Evolutionary conservation across 2,329 filamentous ascomycete species (phyloP), one percentile per base, ranked within the genome.

Genomic region (Coniosporium tulheliwenetii): DNA sequence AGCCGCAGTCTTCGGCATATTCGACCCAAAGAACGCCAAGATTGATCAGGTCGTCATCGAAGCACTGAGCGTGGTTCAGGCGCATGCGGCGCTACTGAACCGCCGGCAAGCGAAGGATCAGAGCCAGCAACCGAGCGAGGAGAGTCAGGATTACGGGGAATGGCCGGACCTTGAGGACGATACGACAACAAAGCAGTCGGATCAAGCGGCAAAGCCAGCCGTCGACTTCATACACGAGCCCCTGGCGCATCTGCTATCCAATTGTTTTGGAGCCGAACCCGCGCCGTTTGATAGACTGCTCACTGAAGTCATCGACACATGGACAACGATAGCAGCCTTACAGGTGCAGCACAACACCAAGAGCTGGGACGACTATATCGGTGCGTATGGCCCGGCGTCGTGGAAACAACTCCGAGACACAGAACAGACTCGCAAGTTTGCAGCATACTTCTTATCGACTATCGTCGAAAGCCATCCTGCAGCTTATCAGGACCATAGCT

Each of bases 121-220:
- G 19, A 48, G 48, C 5, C 58, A 63, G 35, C 40, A 47, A 14
- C 47, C 40, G 10, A 70, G 64, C 41, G 74, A 78, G 40, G 76
- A 79, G 40, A 79, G 75, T 46, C 76, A 79, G 51, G 75, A 79
- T 37, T 79, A 75, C 49, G 75, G 75, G 29, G 73, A 75, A 44
- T 73, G 69, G 59, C 60, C 66, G 15, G 73, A 64, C 14, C 59
- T 77, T 39, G 67, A 72, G 42, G 67, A 70, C 33, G 50, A 57
- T 5, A 9, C 38, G 7, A n/a, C 16, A 30, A 35, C 9, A 15
- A 37, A 36, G 8, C 39, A 39, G 19, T 37, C 49, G 32, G 50
- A 57, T 7, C 8, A 36, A 7, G 12, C 16, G 32, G 33, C 10
- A 15, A 38, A 34, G 7, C 39, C 39, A 16, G 50, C 68, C 30